Evolutionary conservation across 2,329 filamentous ascomycete species (phyloP), one percentile per base, ranked within the genome.

Genomic region (Didymella arachidicola): DNA sequence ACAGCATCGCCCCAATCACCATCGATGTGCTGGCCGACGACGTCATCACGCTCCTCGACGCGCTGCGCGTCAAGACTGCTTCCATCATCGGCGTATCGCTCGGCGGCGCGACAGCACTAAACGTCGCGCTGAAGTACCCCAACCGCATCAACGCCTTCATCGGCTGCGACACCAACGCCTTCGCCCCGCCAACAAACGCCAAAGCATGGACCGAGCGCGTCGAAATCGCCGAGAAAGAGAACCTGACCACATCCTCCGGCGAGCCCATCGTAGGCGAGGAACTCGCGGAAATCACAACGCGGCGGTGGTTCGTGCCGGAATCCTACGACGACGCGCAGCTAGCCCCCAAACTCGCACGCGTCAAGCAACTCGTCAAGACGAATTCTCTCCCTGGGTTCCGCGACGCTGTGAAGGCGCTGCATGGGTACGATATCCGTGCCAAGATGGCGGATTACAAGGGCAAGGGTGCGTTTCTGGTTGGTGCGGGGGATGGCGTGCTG

Each of bases 121-220:
- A 89, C 72, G 87, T 90, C 50, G 89, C 89, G 0, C 84, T 96
- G 49, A 82, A 82, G 39, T 83, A 91, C 67, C 88, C 90, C 0
- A 62, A 79, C 1, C 82, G 86, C 42, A 77, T 92, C 14, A 73
- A 68, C 1, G 81, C 81, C 7, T 90, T 93, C 73, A 80, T 94
- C 22, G 84, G 88, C 3, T 93, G 91, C 75, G 91, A 95, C 76
- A 96, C 92, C 71, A 94, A 93, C 75, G 84, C 86, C 7, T 83
- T 86, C 5, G 87, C 89, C 0, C 91, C 89, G 59, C 80, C 87
- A 0, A 87, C 87, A 34, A 96, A 96, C 79, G 89, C 88, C 3
- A 84, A 87, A 46, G 90, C 91, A 0, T 96, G 92, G 92, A 86
- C 86, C 54, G 90, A 93, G 42, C 88, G 92, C 27, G 89, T 92